phyloP scores from a whole-genome alignment of 108 stramenopile species.

The Thalassiosira profunda region DNA sequence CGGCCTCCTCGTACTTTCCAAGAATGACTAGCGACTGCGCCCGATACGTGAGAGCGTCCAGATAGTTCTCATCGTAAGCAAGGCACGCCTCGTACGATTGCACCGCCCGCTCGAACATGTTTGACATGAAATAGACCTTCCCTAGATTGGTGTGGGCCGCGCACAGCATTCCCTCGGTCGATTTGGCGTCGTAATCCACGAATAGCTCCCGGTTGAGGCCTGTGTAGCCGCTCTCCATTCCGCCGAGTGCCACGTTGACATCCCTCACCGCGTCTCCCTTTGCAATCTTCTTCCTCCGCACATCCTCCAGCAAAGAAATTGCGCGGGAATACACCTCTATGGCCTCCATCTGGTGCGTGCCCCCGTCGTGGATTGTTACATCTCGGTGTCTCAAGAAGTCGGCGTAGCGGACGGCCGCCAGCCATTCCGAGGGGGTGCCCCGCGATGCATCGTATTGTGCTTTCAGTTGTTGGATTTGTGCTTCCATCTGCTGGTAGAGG shows the following conservation, averaged over 20 bases:
- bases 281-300: constrained; percentile 23
- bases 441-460: constrained; percentile 16
- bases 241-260: constrained; percentile 10
- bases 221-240: not conserved
- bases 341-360: constrained; percentile 68
- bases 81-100: constrained; percentile 60
- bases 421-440: constrained; percentile 6
- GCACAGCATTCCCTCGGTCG: constrained; percentile 71
- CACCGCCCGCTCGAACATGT: constrained; percentile 84
- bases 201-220: constrained; percentile 61
- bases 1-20: constrained; percentile 72
- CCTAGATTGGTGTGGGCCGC: constrained; percentile 57
- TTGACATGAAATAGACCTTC: constrained; percentile 80
- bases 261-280: constrained; percentile 27
- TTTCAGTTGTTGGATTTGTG: constrained; percentile 16
- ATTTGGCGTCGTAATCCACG: constrained; percentile 53
- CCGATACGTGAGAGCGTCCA: constrained; percentile 67
- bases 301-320: constrained; percentile 27
- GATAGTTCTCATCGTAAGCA: constrained; percentile 59
- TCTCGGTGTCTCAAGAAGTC: constrained; percentile 72
- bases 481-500: constrained; percentile 45
- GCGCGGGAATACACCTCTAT: constrained; percentile 60
- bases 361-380: constrained; percentile 78
- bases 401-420: constrained; percentile 52
- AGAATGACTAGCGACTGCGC: constrained; percentile 73